phyloP scores from a whole-genome alignment of 2,329 filamentous ascomycete species.

The Dactylellina haptotyla region DNA sequence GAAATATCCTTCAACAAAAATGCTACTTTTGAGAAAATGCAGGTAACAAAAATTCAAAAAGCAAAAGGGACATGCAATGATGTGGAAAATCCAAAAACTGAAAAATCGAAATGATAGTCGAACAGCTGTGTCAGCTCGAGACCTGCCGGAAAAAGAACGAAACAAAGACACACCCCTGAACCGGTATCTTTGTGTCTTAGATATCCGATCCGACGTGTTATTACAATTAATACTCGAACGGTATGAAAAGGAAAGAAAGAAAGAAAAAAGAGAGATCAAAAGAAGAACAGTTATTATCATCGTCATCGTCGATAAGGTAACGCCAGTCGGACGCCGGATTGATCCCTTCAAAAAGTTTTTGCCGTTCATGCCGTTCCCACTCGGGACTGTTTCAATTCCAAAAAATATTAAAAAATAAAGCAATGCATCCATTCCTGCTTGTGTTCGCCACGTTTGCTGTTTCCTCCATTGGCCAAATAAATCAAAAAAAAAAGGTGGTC shows the following conservation, averaged over 20 bases:
- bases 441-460: constrained; percentile 10
- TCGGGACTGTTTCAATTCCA: background rate
- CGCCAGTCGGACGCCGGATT: constrained; percentile 38
- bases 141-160: background rate
- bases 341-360: background rate
- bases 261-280: constrained; percentile 5
- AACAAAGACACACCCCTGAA: background rate
- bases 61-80: background rate
- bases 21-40: background rate
- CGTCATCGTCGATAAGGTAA: constrained; percentile 1
- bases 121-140: too few species aligned
- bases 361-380: background rate
- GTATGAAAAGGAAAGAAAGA: background rate
- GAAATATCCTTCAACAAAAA: background rate
- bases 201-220: background rate
- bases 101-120: background rate
- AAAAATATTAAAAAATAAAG: background rate
- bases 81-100: background rate
- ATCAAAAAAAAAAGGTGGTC: constrained; percentile 1
- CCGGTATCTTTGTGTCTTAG: background rate
- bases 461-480: background rate
- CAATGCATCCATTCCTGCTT: constrained; percentile 9
- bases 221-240: constrained; percentile 25
- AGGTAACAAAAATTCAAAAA: constrained; percentile 2
- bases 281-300: background rate